Evolutionary conservation across 805 yeast species (phyloP).

Genomic region (Yarrowia hollandica): DNA sequence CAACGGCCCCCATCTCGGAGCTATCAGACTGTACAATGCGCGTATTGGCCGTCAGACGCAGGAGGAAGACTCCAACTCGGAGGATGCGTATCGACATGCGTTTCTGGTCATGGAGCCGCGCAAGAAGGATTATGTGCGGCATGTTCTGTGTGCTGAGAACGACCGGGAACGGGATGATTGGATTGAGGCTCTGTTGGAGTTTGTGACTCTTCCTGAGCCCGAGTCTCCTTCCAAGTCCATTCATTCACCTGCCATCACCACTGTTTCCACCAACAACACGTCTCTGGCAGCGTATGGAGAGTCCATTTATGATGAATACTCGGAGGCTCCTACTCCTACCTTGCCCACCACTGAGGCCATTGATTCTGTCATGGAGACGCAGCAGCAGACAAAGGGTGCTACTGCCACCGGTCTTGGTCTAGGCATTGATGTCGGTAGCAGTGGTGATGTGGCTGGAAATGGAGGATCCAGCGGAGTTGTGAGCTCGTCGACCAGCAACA

Average conservation of each 20-base stretch:
- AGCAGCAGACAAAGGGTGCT: too few species aligned
- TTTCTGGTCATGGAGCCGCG: constrained; percentile 51
- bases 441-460: too few species aligned
- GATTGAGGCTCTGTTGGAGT: constrained; percentile 52
- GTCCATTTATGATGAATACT: constrained; percentile 21
- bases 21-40: constrained; percentile 51
- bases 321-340: constrained; percentile 15
- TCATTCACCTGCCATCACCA: constrained; percentile 30
- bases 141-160: constrained; percentile 75
- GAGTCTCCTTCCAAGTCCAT: constrained; percentile 17
- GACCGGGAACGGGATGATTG: constrained; percentile 73
- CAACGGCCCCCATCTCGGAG: constrained; percentile 56
- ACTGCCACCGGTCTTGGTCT: constrained; percentile 11
- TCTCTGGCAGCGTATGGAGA: constrained; percentile 29
- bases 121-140: constrained; percentile 44
- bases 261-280: constrained; percentile 30
- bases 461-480: too few species aligned
- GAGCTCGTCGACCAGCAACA: not conserved
- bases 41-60: constrained; percentile 49
- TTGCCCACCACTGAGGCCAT: constrained; percentile 2
- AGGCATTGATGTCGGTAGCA: constrained; percentile 9
- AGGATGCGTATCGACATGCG: constrained; percentile 52
- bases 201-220: constrained; percentile 26
- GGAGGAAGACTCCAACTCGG: constrained; percentile 46
- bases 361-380: constrained; percentile 6